Conservation (phyloP, 306 rosid species). For the Oxytropis ochrocephala region DNA sequence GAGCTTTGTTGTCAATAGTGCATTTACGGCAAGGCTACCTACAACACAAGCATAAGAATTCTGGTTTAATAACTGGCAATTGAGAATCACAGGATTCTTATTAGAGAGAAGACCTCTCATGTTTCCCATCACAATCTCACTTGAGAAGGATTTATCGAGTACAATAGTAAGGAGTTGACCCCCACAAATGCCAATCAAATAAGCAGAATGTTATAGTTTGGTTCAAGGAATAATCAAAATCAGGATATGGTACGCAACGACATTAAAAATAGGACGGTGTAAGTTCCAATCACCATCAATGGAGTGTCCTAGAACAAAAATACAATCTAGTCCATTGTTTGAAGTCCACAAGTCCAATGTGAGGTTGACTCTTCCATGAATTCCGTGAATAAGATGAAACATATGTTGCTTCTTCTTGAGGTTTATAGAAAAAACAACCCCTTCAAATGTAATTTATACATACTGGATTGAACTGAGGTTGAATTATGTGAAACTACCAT, state of each 20-base stretch:
- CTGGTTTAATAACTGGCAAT: conserved; percentile 68
- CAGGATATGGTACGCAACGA: conserved; percentile 52
- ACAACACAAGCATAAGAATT: conserved; percentile 82
- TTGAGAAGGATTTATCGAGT: too few relatives aligned
- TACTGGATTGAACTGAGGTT: conserved; percentile 60
- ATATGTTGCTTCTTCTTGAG: conserved; percentile 58
- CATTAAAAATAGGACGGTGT: conserved; percentile 67
- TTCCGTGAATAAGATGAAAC: conserved; percentile 47
- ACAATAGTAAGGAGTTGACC: conserved; percentile 56
- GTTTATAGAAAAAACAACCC: conserved; percentile 48
- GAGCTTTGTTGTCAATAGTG: conserved; percentile 34
- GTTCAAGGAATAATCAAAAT: conserved; percentile 47
- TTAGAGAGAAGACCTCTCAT: conserved; percentile 60
- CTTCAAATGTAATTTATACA: conserved; percentile 53
- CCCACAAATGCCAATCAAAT: conserved; percentile 74
- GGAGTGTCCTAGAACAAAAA: conserved; percentile 73
- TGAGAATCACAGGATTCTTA: conserved; percentile 60
- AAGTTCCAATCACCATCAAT: conserved; percentile 71
- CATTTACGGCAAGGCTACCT: conserved; percentile 57
- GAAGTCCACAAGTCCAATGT: conserved; percentile 76
- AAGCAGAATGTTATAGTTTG: conserved; percentile 57
- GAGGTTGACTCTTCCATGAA: conserved; percentile 75
- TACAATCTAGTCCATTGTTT: conserved; percentile 52
- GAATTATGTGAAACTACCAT: conserved; percentile 85
- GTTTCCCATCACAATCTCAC: too few relatives aligned